Evolutionary conservation across 345 rosid species (phyloP).

Genomic region (Populus euphratica): DNA sequence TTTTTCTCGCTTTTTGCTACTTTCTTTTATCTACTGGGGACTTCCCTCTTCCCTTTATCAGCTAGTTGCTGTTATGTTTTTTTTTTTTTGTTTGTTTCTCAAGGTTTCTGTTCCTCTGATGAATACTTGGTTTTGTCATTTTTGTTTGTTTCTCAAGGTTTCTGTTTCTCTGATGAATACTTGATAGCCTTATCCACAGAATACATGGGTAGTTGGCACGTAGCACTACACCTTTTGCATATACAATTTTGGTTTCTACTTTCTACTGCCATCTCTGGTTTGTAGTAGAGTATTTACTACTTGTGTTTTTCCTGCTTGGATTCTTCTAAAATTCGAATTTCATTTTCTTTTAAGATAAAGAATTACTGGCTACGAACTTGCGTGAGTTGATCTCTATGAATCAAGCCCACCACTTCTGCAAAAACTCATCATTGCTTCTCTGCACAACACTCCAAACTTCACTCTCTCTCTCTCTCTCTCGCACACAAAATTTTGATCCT

Average conservation of each 20-base stretch:
- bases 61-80: background rate
- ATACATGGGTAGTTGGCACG: background rate
- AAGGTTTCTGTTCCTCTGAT: conserved; percentile 9
- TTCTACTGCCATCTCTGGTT: conserved; percentile 18
- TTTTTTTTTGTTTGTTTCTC: background rate
- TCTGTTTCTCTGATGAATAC: conserved; percentile 9
- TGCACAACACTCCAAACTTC: conserved; percentile 37
- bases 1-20: conserved; percentile 14
- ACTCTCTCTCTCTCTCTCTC: conserved; percentile 11
- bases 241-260: conserved; percentile 3
- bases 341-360: background rate
- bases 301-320: conserved; percentile 28
- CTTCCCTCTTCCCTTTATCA: background rate
- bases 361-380: conserved; percentile 10
- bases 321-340: conserved; percentile 12
- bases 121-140: conserved; percentile 4
- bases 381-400: conserved; percentile 45
- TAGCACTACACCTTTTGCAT: conserved; percentile 10
- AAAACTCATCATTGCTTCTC: conserved; percentile 51
- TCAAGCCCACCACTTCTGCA: conserved; percentile 38
- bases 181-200: conserved; percentile 25
- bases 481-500: background rate
- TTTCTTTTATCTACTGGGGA: conserved; percentile 11
- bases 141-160: conserved; percentile 7
- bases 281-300: conserved; percentile 6